phyloP scores from a whole-genome alignment of 2,329 filamentous ascomycete species.

The Pyrenophora teres region DNA sequence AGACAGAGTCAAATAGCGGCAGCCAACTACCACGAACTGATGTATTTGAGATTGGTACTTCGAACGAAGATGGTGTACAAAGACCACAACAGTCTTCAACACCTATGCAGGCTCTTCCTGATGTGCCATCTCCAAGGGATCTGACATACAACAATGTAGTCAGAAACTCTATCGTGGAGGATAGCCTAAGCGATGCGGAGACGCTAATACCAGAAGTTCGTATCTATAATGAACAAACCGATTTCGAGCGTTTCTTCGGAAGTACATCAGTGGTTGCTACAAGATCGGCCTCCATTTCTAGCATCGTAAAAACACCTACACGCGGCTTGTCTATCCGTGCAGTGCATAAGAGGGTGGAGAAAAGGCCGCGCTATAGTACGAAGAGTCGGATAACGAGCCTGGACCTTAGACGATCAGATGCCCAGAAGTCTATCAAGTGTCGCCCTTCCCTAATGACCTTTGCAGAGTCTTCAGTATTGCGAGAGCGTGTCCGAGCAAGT shows the following conservation, averaged over 20 bases:
- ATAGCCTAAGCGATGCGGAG: conserved; percentile 37
- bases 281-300: conserved; percentile 27
- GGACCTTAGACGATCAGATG: conserved; percentile 31
- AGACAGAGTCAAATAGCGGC: background rate
- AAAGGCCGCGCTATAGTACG: conserved; percentile 15
- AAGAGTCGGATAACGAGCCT: conserved; percentile 13
- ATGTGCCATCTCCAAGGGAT: background rate
- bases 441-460: conserved; percentile 6
- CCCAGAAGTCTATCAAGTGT: conserved; percentile 32
- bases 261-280: conserved; percentile 15
- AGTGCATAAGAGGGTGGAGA: conserved; percentile 26
- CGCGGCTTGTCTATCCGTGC: conserved; percentile 37
- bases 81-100: background rate
- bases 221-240: conserved; percentile 26
- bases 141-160: background rate
- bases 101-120: background rate
- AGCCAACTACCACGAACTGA: background rate
- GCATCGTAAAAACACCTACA: conserved; percentile 38
- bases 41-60: conserved; percentile 35
- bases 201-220: conserved; percentile 32
- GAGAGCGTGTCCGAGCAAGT: conserved; percentile 1
- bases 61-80: conserved; percentile 25
- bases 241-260: conserved; percentile 19
- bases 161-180: conserved; percentile 26
- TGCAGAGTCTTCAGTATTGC: background rate